phyloP scores from a whole-genome alignment of 2,329 filamentous ascomycete species.

The Ambrosiella beaveri region DNA sequence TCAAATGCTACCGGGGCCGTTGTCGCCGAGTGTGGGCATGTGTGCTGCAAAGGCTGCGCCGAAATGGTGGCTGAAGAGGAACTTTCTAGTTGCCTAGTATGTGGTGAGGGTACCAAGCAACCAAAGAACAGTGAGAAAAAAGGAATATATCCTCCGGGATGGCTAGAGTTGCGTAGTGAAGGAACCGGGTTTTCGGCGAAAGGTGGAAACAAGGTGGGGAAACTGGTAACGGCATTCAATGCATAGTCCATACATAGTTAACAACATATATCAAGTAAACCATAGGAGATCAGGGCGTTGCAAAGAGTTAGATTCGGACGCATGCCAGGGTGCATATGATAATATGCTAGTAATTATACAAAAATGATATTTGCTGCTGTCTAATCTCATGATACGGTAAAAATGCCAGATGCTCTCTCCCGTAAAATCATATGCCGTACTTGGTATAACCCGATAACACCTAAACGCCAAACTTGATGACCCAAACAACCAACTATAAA shows the following conservation, averaged over 20 bases:
- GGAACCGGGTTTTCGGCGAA: constrained; percentile 84
- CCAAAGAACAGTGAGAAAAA: constrained; percentile 24
- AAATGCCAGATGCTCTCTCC: no score
- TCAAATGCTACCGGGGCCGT: constrained; percentile 70
- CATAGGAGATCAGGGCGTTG: no score
- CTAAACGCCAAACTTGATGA: no score
- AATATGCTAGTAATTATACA: no score
- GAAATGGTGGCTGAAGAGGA: constrained; percentile 38
- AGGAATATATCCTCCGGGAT: constrained; percentile 35
- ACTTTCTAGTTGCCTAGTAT: constrained; percentile 57
- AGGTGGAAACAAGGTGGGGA: constrained; percentile 70
- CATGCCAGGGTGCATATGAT: no score
- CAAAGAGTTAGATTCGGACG: no score
- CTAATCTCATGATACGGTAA: no score
- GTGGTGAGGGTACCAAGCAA: constrained; percentile 52
- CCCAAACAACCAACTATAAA: no score
- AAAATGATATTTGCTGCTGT: no score
- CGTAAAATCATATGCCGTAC: no score
- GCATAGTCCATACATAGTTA: constrained; percentile 25
- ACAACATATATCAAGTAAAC: not conserved
- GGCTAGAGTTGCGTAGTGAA: constrained; percentile 68
- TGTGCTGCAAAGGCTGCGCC: constrained; percentile 52
- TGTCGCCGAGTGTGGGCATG: constrained; percentile 78
- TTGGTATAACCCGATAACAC: no score
- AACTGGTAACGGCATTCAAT: constrained; percentile 69